Conservation (phyloP, 106 monocot species). For the Dendrobium catenatum region DNA sequence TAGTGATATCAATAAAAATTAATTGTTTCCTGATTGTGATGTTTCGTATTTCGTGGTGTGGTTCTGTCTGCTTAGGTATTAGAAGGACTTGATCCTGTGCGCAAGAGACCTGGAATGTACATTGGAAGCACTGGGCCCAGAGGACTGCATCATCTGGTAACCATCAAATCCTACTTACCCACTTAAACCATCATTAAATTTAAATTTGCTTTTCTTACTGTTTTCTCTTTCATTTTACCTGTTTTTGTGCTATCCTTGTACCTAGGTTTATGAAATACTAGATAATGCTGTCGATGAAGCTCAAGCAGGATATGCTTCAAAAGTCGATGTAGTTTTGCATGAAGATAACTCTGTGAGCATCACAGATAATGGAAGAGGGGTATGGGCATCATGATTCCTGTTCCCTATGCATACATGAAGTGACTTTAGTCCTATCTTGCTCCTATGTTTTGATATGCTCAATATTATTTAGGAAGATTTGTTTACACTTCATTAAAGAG, state of each 20-base stretch:
- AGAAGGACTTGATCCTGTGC: constrained; percentile 94
- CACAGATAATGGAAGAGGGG: constrained; percentile 94
- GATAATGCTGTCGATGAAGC: constrained; percentile 98
- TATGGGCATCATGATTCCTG: constrained; percentile 20
- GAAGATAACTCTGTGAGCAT: constrained; percentile 89
- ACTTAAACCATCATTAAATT: neutral
- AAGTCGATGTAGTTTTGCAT: constrained; percentile 66
- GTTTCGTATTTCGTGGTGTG: neutral
- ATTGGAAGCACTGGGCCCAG: constrained; percentile 95
- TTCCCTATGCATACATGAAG: neutral
- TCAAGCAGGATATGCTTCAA: constrained; percentile 91
- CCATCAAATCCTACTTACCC: neutral
- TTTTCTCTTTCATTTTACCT: constrained; percentile 2
- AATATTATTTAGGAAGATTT: neutral
- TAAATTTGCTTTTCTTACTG: neutral
- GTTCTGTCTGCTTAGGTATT: constrained; percentile 48
- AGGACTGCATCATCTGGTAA: constrained; percentile 97
- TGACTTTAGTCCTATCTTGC: neutral
- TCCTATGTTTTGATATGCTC: neutral
- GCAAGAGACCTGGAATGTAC: constrained; percentile 99
- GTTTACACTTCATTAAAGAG: neutral
- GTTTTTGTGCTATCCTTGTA: constrained; percentile 3
- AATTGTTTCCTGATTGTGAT: neutral
- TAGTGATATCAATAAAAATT: neutral
- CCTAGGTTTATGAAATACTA: constrained; percentile 89